Evolutionary conservation across 2,329 filamentous ascomycete genomes (phyloP), one percentile per base, ranked within the genome.

Genomic region (Lachnellula willkommii): DNA sequence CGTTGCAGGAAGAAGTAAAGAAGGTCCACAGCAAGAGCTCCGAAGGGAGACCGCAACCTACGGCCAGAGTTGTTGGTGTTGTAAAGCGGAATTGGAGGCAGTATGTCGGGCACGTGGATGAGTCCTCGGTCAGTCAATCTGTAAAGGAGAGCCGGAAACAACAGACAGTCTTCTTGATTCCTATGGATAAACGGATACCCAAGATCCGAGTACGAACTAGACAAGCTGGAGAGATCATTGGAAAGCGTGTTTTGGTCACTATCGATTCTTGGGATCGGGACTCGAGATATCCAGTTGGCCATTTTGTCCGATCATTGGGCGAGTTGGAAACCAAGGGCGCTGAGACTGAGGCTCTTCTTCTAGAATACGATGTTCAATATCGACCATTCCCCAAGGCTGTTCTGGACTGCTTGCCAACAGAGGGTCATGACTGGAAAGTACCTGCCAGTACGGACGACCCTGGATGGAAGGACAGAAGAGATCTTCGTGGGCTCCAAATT

Each of bases 291-390:
- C 94, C 94, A 1, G 82, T 90, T 17, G 94, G 94, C 11, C 94
- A 99, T 71, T 95, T 97, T 66, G 88, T 99, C 49, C 88, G 94
- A 57, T 94, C 91, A 24, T 76, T 99, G 8, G 94, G 94, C 62
- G 92, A 96, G 71, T 75, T 99, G 47, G 94, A 99, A 73, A 95
- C 89, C 5, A 97, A 99, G 72, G 90, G 89, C n/a, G 94, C 94
- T 7, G 94, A 97, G 75, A 99, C 94, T 0, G 94, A 99, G 71
- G 94, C 94, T 20, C 76, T 99, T 46, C 77, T 99, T 11, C 79
- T 99, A 28, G 94, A 99, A 71, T 96, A 92, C 74, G 94, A 99
- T 68, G 94, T 99, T 2, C 94, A 99, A 71, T 99, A 99, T 73
- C 84, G 93, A 54, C 94, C 94, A 0, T 99, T 99, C 71, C 92